Conservation (phyloP, 2,329 filamentous ascomycete genomes). For the Epichloe hybrida region DNA sequence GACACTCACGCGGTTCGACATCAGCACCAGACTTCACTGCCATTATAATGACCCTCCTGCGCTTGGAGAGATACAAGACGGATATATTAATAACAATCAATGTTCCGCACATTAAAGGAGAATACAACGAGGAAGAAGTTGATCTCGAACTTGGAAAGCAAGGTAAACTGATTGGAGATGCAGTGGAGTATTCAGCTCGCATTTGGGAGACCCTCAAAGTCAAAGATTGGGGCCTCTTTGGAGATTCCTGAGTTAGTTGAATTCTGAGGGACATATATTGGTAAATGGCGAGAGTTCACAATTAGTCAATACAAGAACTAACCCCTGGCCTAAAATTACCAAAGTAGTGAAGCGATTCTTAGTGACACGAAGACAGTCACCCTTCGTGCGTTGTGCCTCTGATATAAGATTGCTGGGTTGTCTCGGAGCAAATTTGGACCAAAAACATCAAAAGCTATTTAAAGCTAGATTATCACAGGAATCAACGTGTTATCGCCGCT, state of each 20-base stretch:
- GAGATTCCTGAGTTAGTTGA: constrained; percentile 10
- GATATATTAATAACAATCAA: constrained; percentile 82
- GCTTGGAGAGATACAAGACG: constrained; percentile 60
- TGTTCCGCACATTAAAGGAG: constrained; percentile 66
- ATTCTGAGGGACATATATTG: too few species aligned
- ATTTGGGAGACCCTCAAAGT: constrained; percentile 66
- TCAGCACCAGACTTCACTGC: constrained; percentile 51
- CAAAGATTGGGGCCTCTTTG: constrained; percentile 68
- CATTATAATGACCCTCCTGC: constrained; percentile 63
- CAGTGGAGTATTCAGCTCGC: constrained; percentile 50
- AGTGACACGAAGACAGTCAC: too few species aligned
- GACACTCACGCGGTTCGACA: constrained; percentile 19
- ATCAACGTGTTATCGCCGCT: too few species aligned
- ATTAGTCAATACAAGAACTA: too few species aligned
- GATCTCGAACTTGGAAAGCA: constrained; percentile 51
- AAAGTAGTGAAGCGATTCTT: too few species aligned
- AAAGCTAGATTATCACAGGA: too few species aligned
- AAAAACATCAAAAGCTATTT: too few species aligned
- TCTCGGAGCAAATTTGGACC: too few species aligned
- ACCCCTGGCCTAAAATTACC: too few species aligned
- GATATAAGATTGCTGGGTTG: too few species aligned
- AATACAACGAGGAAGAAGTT: constrained; percentile 61
- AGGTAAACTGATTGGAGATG: constrained; percentile 54
- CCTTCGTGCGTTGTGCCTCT: too few species aligned
- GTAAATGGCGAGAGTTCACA: too few species aligned